Evolutionary conservation across 805 yeast genomes (phyloP).

Genomic region (Spathaspora hagerdaliae): DNA sequence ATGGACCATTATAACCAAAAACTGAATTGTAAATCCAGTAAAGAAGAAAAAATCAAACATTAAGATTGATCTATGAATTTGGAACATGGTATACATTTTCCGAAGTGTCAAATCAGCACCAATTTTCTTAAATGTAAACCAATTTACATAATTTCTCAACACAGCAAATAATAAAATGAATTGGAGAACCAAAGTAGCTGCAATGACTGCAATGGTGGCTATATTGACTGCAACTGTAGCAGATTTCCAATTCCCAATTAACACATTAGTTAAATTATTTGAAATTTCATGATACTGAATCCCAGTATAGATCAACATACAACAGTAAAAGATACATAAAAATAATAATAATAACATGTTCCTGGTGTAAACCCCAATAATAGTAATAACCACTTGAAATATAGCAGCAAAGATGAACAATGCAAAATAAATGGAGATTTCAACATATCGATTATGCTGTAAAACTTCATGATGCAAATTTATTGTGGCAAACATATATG

Average conservation of each 20-base stretch:
- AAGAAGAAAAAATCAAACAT: conserved; percentile 39
- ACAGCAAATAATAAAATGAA: conserved; percentile 22
- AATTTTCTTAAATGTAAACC: conserved; percentile 45
- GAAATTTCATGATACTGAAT: conserved; percentile 42
- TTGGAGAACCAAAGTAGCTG: conserved; percentile 29
- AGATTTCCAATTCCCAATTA: conserved; percentile 20
- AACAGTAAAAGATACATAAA: conserved; percentile 36
- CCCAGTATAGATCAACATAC: conserved; percentile 44
- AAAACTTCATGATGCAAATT: conserved; percentile 23
- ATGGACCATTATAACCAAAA: conserved; percentile 40
- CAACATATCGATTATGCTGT: conserved; percentile 16
- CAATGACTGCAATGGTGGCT: conserved; percentile 41
- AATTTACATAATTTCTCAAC: conserved; percentile 38
- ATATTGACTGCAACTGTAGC: conserved; percentile 38
- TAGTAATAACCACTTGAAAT: conserved; percentile 36
- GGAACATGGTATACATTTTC: conserved; percentile 33
- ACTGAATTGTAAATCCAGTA: conserved; percentile 47
- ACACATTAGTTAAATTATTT: conserved; percentile 14
- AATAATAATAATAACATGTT: conserved; percentile 38
- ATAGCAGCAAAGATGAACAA: conserved; percentile 45
- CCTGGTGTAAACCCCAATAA: conserved; percentile 33
- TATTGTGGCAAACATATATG: conserved; percentile 36
- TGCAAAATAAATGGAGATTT: conserved; percentile 40
- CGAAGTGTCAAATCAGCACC: conserved; percentile 44
- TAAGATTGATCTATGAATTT: conserved; percentile 30